Evolutionary conservation across 1,139 yeast species (phyloP).

Genomic region (Citeromyces hawaiiensis): DNA sequence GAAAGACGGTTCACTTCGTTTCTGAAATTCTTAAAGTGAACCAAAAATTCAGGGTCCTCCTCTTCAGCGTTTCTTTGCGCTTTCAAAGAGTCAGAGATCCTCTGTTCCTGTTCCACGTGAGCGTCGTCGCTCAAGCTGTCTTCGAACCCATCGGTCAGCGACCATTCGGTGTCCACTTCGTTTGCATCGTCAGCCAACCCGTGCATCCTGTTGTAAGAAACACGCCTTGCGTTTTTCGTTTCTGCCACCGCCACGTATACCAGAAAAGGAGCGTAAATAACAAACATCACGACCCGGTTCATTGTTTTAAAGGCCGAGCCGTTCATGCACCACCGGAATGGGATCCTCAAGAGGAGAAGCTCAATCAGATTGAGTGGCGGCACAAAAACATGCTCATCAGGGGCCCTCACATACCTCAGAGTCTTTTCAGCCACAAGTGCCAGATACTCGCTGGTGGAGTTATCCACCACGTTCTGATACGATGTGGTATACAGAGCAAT

Average conservation of each 20-base stretch:
- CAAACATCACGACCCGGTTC: constrained; percentile 41
- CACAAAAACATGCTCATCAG: constrained; percentile 74
- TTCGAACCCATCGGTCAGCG: constrained; percentile 64
- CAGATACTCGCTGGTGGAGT: constrained; percentile 75
- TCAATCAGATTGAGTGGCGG: constrained; percentile 80
- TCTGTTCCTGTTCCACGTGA: constrained; percentile 18
- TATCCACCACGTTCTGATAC: constrained; percentile 66
- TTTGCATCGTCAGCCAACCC: constrained; percentile 71
- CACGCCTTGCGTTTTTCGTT: constrained; percentile 50
- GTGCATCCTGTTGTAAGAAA: constrained; percentile 55
- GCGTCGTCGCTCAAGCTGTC: constrained; percentile 19
- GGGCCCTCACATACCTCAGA: constrained; percentile 73
- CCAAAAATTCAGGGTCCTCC: constrained; percentile 60
- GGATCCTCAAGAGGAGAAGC: constrained; percentile 27
- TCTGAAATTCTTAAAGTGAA: constrained; percentile 34
- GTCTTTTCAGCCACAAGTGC: constrained; percentile 81
- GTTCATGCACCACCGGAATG: constrained; percentile 21
- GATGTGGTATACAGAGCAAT: constrained; percentile 82
- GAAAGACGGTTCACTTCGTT: constrained; percentile 29
- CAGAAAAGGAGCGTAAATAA: constrained; percentile 59
- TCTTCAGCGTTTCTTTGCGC: constrained; percentile 49
- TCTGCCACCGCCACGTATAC: constrained; percentile 50
- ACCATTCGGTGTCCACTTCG: constrained; percentile 73
- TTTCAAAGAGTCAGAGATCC: constrained; percentile 21
- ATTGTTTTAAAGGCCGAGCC: constrained; percentile 13